These are phyloP conservation scores for Corylus americana DNA, from an alignment of 306 rosid species.

Conservation along the genomic window DNA sequence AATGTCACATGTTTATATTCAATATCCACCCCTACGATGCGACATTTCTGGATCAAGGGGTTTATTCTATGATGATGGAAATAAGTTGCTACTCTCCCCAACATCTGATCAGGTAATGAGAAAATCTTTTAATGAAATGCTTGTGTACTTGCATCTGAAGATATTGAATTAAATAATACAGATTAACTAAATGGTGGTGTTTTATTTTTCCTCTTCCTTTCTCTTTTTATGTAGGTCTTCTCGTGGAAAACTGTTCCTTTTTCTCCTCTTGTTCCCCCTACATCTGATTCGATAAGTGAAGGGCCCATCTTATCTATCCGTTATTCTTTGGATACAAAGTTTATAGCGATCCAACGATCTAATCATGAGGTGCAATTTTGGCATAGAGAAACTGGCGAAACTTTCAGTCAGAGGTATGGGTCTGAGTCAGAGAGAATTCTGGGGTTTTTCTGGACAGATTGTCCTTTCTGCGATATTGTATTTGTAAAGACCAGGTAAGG, in stretches of 20 bases:
- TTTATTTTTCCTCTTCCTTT: constrained; percentile 1
- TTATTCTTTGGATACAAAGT: constrained; percentile 75
- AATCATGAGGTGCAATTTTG: constrained; percentile 72
- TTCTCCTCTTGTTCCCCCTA: constrained; percentile 61
- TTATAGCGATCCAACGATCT: constrained; percentile 83
- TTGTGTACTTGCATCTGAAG: not conserved
- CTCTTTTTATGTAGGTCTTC: constrained; percentile 52
- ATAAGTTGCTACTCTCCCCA: constrained; percentile 74
- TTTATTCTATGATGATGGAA: constrained; percentile 90
- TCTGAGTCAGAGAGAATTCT: constrained; percentile 82
- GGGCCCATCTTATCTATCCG: constrained; percentile 84
- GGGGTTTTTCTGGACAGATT: constrained; percentile 97
- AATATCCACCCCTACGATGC: constrained; percentile 73
- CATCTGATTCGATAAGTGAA: constrained; percentile 68
- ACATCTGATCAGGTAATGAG: constrained; percentile 71
- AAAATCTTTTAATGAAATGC: not conserved
- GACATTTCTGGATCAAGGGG: constrained; percentile 66
- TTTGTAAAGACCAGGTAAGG: constrained; percentile 84
- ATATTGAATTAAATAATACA: not conserved
- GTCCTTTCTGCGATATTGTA: constrained; percentile 77
- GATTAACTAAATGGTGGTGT: not conserved
- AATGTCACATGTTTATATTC: constrained; percentile 88
- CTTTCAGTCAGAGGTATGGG: constrained; percentile 76
- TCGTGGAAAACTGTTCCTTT: constrained; percentile 89
- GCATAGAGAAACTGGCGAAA: constrained; percentile 76